Base-by-base conservation (phyloP, 805 yeast genomes). In the Kuraishia capsulata region DNA sequence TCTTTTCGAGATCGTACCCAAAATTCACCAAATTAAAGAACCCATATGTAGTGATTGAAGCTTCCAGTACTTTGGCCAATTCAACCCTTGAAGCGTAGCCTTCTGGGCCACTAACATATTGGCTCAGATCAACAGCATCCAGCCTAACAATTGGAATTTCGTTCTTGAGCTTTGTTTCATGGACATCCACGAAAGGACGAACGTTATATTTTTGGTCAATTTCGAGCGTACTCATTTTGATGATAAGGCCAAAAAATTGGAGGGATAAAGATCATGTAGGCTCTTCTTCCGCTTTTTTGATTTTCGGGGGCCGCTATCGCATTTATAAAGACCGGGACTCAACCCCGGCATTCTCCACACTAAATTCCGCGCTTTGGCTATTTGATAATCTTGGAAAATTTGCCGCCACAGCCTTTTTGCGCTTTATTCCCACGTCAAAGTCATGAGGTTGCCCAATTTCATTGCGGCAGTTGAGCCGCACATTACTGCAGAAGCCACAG, bases 1-100 rank as follows among this genome's bases (percentile, higher is more conserved):
- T 45, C 10, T 49, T 46, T 17, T 55, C 63, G 10, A 42, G 45
- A 3, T 50, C 48, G 37, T 67, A 55, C 1, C 73, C 74, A 42
- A 64, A 71, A 42, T 66, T 66, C 9, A 53, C 47, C 17, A 69
- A 41, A 23, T 63, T 62, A 51, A 69, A 65, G 44, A 69, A 69
- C 1, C 75, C 75, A 39, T 61, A 59, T 1, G 65, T 59, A 2
- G 65, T 53, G 20, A 69, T 45, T 1, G 73, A 62, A 20, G 49
- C 46, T 40, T 68, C 72, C 10, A 69, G 50, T 35, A 57, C 54
- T 1, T 37, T 41, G 1, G 73, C 74, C 30, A 68, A 51, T 10
- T 33, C 39, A 38, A 48, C 42, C 26, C 73, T 46, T 14, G 51
- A 39, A 8, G 42, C 49, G 13, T 52, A 48, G 11, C 57, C 57